A percentile compares a stretch with the other conserved stretches of the same genome.
phyloP scores from a whole-genome alignment of 78 protist genomes.

The Chrysochromulina parva region DNA sequence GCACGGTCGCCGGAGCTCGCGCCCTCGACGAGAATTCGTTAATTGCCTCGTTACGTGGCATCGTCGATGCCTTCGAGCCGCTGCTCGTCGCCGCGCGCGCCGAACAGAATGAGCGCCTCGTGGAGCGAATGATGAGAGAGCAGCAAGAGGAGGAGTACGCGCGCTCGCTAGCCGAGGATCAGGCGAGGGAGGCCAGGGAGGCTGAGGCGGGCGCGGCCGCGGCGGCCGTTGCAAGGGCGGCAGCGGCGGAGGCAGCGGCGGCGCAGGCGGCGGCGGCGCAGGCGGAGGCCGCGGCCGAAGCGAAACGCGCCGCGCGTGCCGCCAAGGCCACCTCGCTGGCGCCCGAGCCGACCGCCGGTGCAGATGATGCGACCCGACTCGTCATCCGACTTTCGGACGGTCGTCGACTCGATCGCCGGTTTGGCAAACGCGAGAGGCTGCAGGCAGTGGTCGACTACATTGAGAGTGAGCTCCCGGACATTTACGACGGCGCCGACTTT shows the following conservation, averaged over 20 bases:
- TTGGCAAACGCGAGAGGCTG: neutral
- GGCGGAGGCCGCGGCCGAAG: neutral
- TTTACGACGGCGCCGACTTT: neutral
- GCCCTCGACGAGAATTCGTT: neutral
- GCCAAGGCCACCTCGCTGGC: neutral
- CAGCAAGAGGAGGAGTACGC: neutral
- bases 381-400: neutral
- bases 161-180: slow-evolving; percentile 1
- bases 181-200: neutral
- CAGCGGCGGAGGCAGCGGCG: neutral
- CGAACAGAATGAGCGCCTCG: neutral
- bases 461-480: neutral
- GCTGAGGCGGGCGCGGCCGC: neutral
- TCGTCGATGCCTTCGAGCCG: neutral
- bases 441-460: neutral
- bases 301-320: neutral
- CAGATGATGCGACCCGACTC: too few species aligned
- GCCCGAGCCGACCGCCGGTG: too few species aligned
- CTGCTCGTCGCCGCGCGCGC: neutral
- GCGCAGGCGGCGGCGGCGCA: neutral
- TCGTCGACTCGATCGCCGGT: neutral
- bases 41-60: neutral
- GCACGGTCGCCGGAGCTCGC: neutral
- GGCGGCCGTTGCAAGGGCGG: neutral
- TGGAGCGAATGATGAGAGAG: neutral